Base-by-base conservation (phyloP, 1,284 basidiomycete species). In the Cutaneotrichosporon sp. region DNA sequence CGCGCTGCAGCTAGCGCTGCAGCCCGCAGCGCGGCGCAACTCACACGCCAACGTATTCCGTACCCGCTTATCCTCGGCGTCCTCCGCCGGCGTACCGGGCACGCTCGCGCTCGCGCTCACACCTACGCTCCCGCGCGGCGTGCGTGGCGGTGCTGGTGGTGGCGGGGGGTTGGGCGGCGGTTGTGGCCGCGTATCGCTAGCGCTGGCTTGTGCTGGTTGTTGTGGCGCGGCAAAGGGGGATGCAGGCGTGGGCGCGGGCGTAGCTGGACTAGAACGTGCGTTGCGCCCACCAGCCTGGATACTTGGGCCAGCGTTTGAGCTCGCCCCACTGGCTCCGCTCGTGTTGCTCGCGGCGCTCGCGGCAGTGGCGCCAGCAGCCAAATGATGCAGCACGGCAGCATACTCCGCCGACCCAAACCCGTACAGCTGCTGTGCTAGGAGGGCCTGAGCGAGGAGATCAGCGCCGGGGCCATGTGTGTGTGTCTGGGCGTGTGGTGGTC, bases 1-100 rank as follows among this genome's bases (percentile, higher is more conserved):
- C n/a, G n/a, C n/a, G n/a, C n/a, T 68, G 52, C 14, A 7, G 4
- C 12, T 23, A 37, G 51, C 22, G 30, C 20, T 44, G 23, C 23
- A 4, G n/a, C 14, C 9, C 10, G 21, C 20, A 17, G 38, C 17
- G 36, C 17, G n/a, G n/a, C n/a, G 15, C n/a, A 8, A 61, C 66
- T 59, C 51, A 68, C 66, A 68, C 10, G 66, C 66, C 14, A 62
- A 51, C 4, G 66, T 68, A 49, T 68, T 68, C 8, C 66, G 52
- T 17, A 62, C 57, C 10, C 66, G 55, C 52, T 68, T 68, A 36
- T 68, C 64, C 49, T 68, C 66, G 1, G 42, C 40, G 39, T 68
- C 66, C 22, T 60, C 58, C 14, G 10, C 34, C 5, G 26, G 26
- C 26, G 26, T 30, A 7, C 8, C 30, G 12, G 42, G 13, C 18